phyloP scores from a whole-genome alignment of 257 asterid species.

The Hygrophila difformis region DNA sequence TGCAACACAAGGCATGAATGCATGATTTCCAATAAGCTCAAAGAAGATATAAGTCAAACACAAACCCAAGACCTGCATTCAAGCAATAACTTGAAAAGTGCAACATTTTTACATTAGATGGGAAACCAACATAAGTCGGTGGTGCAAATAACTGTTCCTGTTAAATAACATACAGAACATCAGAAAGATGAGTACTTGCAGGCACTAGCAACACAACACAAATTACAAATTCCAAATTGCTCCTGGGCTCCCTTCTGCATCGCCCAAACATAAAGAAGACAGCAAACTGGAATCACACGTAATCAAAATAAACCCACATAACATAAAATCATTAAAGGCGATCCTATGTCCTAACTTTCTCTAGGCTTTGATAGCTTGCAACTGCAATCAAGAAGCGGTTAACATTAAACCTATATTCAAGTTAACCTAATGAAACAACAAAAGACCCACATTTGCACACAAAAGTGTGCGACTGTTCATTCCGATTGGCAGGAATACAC shows the following conservation, averaged over 20 bases:
- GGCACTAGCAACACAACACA: neutral
- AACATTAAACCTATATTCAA: no score
- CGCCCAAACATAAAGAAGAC: neutral
- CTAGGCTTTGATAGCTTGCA: no score
- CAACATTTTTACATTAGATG: no score
- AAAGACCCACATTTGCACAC: neutral
- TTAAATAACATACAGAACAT: neutral
- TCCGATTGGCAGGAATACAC: neutral
- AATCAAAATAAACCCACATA: neutral
- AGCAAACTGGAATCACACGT: neutral
- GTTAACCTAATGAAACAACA: constrained; percentile 10
- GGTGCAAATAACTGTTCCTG: neutral
- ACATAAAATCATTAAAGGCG: no score
- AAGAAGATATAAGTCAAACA: no score
- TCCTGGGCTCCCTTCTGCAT: no score
- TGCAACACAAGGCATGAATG: no score
- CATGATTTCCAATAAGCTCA: neutral
- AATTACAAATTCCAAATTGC: no score
- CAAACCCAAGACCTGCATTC: no score
- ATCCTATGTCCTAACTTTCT: neutral
- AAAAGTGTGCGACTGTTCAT: neutral
- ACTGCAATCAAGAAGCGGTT: no score
- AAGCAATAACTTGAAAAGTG: no score
- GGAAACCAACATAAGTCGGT: neutral
- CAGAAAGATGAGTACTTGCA: neutral